phyloP scores from a whole-genome alignment of 2,329 filamentous ascomycete species.

The Bipolaris sorokiniana region DNA sequence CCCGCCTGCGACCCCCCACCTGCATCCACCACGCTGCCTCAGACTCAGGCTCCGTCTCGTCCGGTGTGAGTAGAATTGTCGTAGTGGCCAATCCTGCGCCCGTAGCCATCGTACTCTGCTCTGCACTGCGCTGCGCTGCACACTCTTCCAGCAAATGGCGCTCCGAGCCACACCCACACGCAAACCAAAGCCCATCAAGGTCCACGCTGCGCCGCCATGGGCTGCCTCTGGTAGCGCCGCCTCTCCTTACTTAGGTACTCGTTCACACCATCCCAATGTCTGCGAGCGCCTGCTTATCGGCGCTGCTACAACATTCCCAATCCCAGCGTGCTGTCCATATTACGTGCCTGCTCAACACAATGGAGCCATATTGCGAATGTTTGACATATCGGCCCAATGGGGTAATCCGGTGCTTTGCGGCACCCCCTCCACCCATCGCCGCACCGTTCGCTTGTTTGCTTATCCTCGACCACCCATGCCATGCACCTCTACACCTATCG shows the following conservation, averaged over 20 bases:
- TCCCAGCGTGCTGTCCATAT: constrained; percentile 10
- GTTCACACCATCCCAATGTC: constrained; percentile 14
- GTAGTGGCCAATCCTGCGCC: not conserved
- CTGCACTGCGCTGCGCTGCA: not conserved
- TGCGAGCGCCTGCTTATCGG: constrained; percentile 30
- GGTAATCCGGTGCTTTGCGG: constrained; percentile 17
- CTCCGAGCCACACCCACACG: constrained; percentile 14
- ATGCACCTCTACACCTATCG: constrained; percentile 27
- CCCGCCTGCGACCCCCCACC: constrained; percentile 22
- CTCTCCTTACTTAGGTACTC: not conserved
- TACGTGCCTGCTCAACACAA: constrained; percentile 25
- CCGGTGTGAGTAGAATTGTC: not conserved
- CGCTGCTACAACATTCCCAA: constrained; percentile 22
- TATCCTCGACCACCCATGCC: not conserved
- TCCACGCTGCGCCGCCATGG: constrained; percentile 29
- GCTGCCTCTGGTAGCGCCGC: constrained; percentile 24
- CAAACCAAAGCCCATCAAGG: constrained; percentile 19
- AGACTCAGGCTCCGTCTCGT: constrained; percentile 21
- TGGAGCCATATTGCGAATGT: constrained; percentile 29
- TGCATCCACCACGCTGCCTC: constrained; percentile 30
- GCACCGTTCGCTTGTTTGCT: not conserved
- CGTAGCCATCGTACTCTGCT: not conserved
- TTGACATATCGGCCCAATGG: constrained; percentile 19
- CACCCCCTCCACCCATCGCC: constrained; percentile 18
- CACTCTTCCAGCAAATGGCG: constrained; percentile 30